These are phyloP conservation scores for Secale cereale DNA, from an alignment of 176 grass and related monocot genomes.

Conservation along the genomic window DNA sequence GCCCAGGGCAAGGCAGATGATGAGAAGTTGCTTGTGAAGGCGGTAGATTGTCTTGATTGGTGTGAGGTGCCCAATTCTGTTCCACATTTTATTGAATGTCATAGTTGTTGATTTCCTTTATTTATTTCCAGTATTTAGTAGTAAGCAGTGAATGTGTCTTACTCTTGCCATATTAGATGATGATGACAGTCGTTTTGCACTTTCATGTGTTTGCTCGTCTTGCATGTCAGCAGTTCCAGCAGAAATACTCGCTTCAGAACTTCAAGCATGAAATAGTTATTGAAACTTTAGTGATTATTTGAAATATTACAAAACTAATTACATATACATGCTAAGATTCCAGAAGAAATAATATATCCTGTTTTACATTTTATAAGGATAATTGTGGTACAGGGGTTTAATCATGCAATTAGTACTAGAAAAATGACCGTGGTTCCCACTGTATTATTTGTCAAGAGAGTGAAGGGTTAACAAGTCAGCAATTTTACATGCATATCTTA, in stretches of 20 bases:
- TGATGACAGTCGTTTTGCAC: not conserved
- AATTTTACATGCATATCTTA: not conserved
- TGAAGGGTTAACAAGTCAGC: not conserved
- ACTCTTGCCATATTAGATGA: not conserved
- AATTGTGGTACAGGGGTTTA: not conserved
- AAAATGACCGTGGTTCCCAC: not conserved
- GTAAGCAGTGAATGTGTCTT: not conserved
- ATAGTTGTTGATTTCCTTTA: not conserved
- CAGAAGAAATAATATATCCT: not conserved
- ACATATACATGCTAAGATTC: not conserved
- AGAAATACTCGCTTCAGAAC: not conserved
- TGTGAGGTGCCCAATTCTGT: slow-evolving; percentile 50
- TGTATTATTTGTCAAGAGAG: not conserved
- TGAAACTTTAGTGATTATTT: not conserved
- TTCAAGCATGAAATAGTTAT: not conserved
- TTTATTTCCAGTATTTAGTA: not conserved
- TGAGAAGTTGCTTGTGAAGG: slow-evolving; percentile 45
- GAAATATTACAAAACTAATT: not conserved
- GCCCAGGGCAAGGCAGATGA: slow-evolving; percentile 25
- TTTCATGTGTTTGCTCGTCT: not conserved
- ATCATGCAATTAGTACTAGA: not conserved
- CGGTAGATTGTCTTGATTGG: slow-evolving; percentile 85
- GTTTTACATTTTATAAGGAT: not conserved
- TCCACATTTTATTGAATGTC: not conserved
- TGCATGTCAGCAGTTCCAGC: not conserved